A percentile compares a stretch with the other conserved stretches of the same genome.
These are phyloP conservation scores for Huntiella decipiens DNA, from an alignment of 2,329 filamentous ascomycete genomes.

Conservation along the genomic window DNA sequence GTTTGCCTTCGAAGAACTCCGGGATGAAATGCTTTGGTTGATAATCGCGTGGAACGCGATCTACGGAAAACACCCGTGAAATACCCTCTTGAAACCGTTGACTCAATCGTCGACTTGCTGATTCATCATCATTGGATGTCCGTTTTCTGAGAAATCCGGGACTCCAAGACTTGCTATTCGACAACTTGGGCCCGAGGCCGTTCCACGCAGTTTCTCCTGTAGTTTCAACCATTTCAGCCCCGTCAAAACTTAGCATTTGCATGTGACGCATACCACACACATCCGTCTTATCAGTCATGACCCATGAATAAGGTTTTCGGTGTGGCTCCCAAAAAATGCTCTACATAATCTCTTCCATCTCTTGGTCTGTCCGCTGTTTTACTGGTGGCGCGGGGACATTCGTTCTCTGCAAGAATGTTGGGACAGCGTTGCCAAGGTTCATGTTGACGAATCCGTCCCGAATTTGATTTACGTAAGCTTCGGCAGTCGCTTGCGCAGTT, in stretches of 20 bases:
- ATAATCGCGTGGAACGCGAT: too few species aligned
- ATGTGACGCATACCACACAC: conserved; percentile 7
- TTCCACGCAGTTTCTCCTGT: conserved; percentile 1
- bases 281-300: conserved; percentile 17
- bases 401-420: conserved; percentile 13
- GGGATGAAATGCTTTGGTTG: too few species aligned
- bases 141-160: too few species aligned
- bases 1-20: too few species aligned
- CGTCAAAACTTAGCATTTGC: conserved; percentile 10
- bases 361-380: conserved; percentile 20
- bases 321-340: conserved; percentile 21
- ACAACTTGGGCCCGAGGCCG: neutral
- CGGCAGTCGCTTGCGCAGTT: neutral
- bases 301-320: conserved; percentile 18
- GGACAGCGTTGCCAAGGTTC: conserved; percentile 28
- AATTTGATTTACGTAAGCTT: conserved; percentile 14
- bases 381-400: conserved; percentile 13
- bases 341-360: conserved; percentile 29
- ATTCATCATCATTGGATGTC: too few species aligned
- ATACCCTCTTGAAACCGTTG: too few species aligned
- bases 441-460: conserved; percentile 29
- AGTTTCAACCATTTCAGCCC: conserved; percentile 7
- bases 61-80: too few species aligned
- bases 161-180: too few species aligned
- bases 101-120: too few species aligned